These are phyloP conservation scores for Speleostelium caveatum DNA, from an alignment of 78 protist species.

Conservation along the genomic window DNA sequence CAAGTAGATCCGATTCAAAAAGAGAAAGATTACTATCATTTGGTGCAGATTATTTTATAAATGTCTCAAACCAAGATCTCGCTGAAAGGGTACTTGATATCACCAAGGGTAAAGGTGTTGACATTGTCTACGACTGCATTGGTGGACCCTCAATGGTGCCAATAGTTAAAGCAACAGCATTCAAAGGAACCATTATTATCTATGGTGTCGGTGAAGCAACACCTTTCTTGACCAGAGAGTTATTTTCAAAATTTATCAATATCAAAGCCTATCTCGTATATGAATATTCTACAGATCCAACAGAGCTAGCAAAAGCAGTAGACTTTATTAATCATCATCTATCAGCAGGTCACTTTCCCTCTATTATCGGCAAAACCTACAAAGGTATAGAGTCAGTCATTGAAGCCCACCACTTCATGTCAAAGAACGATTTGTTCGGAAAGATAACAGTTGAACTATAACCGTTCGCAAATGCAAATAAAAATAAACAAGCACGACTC, in stretches of 20 bases:
- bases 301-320: background rate
- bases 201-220: conserved; percentile 16
- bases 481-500: background rate
- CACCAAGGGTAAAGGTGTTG: conserved; percentile 19
- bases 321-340: background rate
- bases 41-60: conserved; percentile 43
- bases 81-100: background rate
- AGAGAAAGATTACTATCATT: background rate
- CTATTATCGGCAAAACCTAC: conserved; percentile 25
- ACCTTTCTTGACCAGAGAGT: background rate
- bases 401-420: conserved; percentile 13
- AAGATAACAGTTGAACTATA: conserved; percentile 17
- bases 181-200: background rate
- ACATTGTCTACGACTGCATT: conserved; percentile 22
- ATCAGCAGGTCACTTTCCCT: background rate
- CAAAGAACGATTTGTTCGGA: conserved; percentile 5
- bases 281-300: conserved; percentile 12
- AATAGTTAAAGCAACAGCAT: background rate
- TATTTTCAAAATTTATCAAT: background rate
- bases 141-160: background rate
- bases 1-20: conserved; percentile 9
- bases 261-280: background rate
- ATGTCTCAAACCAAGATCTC: background rate
- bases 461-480: background rate
- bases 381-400: conserved; percentile 17